Conservation (phyloP, 164 flowering plant genomes). For the Macadamia integrifolia region DNA sequence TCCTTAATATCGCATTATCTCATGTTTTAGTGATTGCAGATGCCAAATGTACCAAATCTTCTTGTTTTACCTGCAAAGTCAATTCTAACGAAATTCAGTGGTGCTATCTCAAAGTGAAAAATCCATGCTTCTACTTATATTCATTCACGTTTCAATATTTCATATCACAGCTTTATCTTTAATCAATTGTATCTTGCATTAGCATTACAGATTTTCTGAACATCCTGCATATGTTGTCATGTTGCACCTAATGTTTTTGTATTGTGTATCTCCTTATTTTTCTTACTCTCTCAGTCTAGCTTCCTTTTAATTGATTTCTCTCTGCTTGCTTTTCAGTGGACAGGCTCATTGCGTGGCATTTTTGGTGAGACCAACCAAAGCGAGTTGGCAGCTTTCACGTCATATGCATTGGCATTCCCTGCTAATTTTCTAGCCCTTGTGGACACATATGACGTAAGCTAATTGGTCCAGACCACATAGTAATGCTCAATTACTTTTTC, state of each 20-base stretch:
- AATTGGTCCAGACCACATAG: neutral
- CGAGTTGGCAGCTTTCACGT: constrained; percentile 95
- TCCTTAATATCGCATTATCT: too few species aligned
- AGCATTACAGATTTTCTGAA: neutral
- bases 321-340: constrained; percentile 43
- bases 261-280: neutral
- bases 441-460: constrained; percentile 98
- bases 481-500: neutral
- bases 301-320: neutral
- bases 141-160: neutral
- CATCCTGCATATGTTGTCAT: neutral
- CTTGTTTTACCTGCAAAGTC: too few species aligned
- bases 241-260: neutral
- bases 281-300: neutral
- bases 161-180: neutral
- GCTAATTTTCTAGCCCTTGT: constrained; percentile 82
- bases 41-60: too few species aligned
- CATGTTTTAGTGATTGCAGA: too few species aligned
- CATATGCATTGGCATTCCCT: constrained; percentile 97
- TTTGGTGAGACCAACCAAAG: constrained; percentile 97
- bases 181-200: neutral
- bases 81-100: too few species aligned
- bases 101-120: neutral
- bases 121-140: neutral
- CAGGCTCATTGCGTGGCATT: constrained; percentile 45